Evolutionary conservation across 208 protist species (phyloP).

Genomic region (Naegleria gruberi): DNA sequence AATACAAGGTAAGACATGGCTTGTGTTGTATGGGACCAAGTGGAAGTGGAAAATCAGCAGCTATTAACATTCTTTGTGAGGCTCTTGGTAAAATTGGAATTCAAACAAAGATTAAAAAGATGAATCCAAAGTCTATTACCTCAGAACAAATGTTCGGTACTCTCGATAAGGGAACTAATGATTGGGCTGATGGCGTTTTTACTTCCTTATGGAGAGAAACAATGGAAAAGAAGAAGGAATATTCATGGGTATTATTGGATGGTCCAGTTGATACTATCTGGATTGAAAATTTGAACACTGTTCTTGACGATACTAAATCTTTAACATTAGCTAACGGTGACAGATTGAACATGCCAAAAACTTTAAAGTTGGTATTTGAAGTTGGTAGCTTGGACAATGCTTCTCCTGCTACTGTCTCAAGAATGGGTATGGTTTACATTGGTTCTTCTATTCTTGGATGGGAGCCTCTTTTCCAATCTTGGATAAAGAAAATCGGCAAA

Average conservation of each 20-base stretch:
- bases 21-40: constrained; percentile 60
- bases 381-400: constrained; percentile 63
- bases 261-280: constrained; percentile 80
- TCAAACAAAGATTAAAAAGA: constrained; percentile 42
- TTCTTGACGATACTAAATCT: constrained; percentile 76
- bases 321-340: constrained; percentile 72
- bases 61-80: constrained; percentile 41
- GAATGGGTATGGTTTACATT: constrained; percentile 69
- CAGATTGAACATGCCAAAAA: constrained; percentile 52
- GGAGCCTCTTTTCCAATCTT: constrained; percentile 69
- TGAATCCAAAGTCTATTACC: constrained; percentile 78
- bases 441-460: constrained; percentile 47
- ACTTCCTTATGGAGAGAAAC: constrained; percentile 70
- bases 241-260: constrained; percentile 92
- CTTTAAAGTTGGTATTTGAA: constrained; percentile 62
- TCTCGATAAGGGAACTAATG: constrained; percentile 88
- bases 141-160: constrained; percentile 71
- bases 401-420: constrained; percentile 77
- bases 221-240: constrained; percentile 68
- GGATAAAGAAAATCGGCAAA: constrained; percentile 15
- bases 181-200: constrained; percentile 97
- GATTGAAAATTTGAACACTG: constrained; percentile 81
- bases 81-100: constrained; percentile 36
- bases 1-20: constrained; percentile 62
- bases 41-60: constrained; percentile 60